Evolutionary conservation across 495 filamentous ascomycete genomes (phyloP), one percentile per base, ranked within the genome.

Genomic region (Thermothielavioides terrestris): DNA sequence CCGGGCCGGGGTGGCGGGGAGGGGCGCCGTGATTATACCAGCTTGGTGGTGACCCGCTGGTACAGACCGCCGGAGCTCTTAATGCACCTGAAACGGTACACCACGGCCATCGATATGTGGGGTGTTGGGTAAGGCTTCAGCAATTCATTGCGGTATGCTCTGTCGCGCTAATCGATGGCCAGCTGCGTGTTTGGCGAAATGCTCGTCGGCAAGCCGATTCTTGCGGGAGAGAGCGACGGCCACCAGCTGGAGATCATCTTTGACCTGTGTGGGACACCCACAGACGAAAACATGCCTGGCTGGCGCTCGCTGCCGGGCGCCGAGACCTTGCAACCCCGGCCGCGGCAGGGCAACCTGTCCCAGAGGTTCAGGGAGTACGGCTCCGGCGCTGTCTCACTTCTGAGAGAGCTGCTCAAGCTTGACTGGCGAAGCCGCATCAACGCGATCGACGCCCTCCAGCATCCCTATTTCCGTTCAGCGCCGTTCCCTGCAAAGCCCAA

Each of bases 121-220:
- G 92, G 92, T 61, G 90, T 94, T 58, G 91, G 91, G 85, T 91
- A 76, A 72, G 74, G 18, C 49, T 31, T 20, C 46, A n/a, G n/a
- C 46, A 35, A 2, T 9, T 4, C n/a, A 40, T 12, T 17, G 41
- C 37, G 4, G n/a, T 6, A 12, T 20, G 22, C 21, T 27, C 22
- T 32, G 31, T 23, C 42, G 26, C 12, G 46, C 64, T 70, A 57
- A 72, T 63, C 60, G 45, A 48, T 6, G 17, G 32, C 12, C 54
- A 91, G 88, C 25, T 96, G 92, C 63, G 89, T 99, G 10, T 96
- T 99, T 64, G 92, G 89, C 26, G 92, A 99, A 67, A 99, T 99
- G 92, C 86, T 97, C 52, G 82, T 87, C 56, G 81, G 89, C 42
- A 94, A 88, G 62, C 92, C 92, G 0, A 96, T 99, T 39, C 77